These are phyloP conservation scores for Penicillium sp. DNA, from an alignment of 2,329 filamentous ascomycete genomes.

Conservation along the genomic window DNA sequence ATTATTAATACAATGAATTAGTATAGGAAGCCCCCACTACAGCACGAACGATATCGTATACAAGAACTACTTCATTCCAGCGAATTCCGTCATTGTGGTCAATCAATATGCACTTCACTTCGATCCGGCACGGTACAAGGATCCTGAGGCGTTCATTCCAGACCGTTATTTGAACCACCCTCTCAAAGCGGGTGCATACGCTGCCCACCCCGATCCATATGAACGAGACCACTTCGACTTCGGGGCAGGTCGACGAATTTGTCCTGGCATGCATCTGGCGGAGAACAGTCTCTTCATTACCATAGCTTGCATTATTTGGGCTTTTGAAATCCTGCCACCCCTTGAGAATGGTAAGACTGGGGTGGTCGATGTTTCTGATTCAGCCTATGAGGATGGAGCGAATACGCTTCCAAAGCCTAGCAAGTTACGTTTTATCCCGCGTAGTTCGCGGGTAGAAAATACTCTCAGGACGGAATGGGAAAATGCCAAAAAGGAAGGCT, in stretches of 20 bases:
- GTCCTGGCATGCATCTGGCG: constrained; percentile 5
- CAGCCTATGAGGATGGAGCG: constrained; percentile 1
- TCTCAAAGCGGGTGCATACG: neutral
- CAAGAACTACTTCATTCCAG: neutral
- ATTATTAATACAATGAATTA: no score
- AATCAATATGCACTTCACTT: constrained; percentile 4
- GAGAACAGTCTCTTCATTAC: constrained; percentile 9
- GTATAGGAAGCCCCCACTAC: constrained; percentile 3
- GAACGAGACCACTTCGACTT: constrained; percentile 12
- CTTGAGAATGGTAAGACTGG: no score
- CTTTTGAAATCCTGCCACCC: constrained; percentile 5
- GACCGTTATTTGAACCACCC: constrained; percentile 9
- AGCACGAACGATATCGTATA: constrained; percentile 1
- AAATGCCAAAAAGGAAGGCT: no score
- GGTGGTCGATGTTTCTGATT: constrained; percentile 1
- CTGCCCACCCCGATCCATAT: neutral
- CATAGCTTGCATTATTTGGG: constrained; percentile 9
- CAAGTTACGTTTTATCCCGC: neutral
- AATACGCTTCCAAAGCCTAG: constrained; percentile 8
- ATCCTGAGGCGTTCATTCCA: constrained; percentile 8
- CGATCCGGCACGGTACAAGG: constrained; percentile 3
- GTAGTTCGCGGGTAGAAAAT: neutral
- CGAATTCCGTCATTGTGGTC: neutral
- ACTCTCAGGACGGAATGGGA: constrained; percentile 1
- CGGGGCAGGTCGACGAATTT: constrained; percentile 6